Base-by-base conservation (phyloP, 257 asterid species). In the Solanum bukasovii region DNA sequence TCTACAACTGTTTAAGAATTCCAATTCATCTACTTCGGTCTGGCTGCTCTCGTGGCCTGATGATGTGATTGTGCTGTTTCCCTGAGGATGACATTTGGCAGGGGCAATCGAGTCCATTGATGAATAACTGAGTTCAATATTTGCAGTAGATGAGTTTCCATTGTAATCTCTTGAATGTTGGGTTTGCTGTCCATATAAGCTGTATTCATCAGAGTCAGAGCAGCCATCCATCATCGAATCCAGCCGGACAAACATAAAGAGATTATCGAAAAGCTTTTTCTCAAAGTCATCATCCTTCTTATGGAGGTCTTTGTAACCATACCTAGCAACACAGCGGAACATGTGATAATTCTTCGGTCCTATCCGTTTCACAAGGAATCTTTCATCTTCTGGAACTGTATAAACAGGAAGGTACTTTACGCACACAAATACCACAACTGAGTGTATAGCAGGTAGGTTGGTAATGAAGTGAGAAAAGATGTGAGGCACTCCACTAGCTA, bases 401-500 rank as follows among this genome's bases (percentile, higher is more conserved):
- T 91, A 92, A 33, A 94, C 94, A 8, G 95, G 94, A 23, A 94
- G 93, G 87, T 90, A 92, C 90, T 93, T 94, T 71, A 93, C 92
- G 20, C 94, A 92, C 52, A 93, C 96, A 20, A 93, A 92, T 13
- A 93, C 93, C n/a, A 93, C 98, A 21, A 93, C 99, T 0, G 97
- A 93, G 87, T 97, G 99, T 83, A 97, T 94, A 5, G 99, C 99
- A 0, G 99, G 99, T 34, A 97, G 90, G 89, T 97, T 97, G 3
- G 99, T 97, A 88, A 97, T 93, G 94, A 97, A 97, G 92, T 97
- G 99, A 0, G 99, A 97, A 92, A 97, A 97, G 7, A 97, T 97
- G 72, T 87, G 98, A 0, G 99, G 99, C 13, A 97, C 99, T 23
- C 99, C 99, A 25, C 98, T 95, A 11, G 99, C 98, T 49, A 97